Percentiles rank a stretch among this genome's conserved stretches.
These are phyloP conservation scores for Backusella sp. DNA, from an alignment of 192 early-diverging fungal genomes.

Conservation along the genomic window DNA sequence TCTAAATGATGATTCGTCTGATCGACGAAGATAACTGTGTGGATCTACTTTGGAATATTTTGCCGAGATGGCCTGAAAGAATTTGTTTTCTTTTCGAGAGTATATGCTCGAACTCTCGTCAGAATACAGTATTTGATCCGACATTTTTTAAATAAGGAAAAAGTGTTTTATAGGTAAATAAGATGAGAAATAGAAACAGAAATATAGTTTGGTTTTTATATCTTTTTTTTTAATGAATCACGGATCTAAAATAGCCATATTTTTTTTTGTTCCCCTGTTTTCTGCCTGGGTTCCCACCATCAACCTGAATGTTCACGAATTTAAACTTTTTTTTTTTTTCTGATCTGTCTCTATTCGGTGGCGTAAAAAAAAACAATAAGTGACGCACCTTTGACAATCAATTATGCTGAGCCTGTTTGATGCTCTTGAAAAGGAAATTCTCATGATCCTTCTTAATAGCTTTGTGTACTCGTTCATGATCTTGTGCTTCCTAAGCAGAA, in stretches of 20 bases:
- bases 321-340: neutral
- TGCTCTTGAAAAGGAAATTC: neutral
- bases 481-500: neutral
- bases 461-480: neutral
- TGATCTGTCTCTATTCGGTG: neutral
- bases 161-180: neutral
- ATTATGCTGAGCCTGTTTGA: neutral
- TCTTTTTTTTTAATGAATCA: neutral
- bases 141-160: neutral
- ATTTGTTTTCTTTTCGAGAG: neutral
- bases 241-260: neutral
- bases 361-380: neutral
- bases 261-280: too few relatives aligned
- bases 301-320: neutral
- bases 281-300: neutral
- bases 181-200: neutral
- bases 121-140: neutral
- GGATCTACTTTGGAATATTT: constrained; percentile 25
- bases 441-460: neutral
- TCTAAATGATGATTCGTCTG: constrained; percentile 12
- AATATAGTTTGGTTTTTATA: neutral
- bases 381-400: neutral
- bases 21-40: constrained; percentile 25
- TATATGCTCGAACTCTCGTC: neutral
- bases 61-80: neutral